Evolutionary conservation across 2,329 filamentous ascomycete species (phyloP), one percentile per base, ranked within the genome.

Genomic region (Lachnellula occidentalis): DNA sequence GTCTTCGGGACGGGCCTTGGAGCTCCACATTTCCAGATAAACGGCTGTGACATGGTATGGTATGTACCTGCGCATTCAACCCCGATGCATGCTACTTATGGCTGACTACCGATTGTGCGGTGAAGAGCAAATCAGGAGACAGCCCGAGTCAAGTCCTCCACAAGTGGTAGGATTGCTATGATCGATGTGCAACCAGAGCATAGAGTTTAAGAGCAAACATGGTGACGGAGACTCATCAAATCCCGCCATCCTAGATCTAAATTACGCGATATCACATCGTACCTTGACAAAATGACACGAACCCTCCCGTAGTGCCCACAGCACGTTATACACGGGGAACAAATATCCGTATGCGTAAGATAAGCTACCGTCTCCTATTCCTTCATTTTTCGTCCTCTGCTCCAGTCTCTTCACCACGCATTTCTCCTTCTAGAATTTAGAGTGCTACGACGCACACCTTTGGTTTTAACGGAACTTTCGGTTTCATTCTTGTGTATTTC

Each of bases 241-340:
- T 59, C 45, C 36, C 60, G 55, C 55, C 55, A 62, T 58, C 53
- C 17, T 11, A 39, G 27, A 19, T 41, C 39, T 21, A 17, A 31
- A 58, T 61, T 45, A 53, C 58, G 58, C 50, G 47, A 60, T 57
- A 59, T 55, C 45, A 45, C 58, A 59, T 53, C 51, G 48, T 51
- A 50, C 53, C 42, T 52, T 53, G 37, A 54, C 54, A 61, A 58
- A 58, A 61, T 62, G 57, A 58, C 47, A 59, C 49, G 52, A 59
- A 31, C 27, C 50, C 51, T 50, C 49, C 41, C 41, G 36, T 51
- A 31, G 51, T 47, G 15, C n/a, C 27, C 48, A 36, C 48, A 37
- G 45, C 50, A 56, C 37, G 45, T 31, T 41, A 22, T 47, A 17
- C 34, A 50, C 21, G 34, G 12, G 6, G 15, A 24, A 45, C 11